Evolutionary conservation across 2,329 filamentous ascomycete genomes (phyloP).

Genomic region (Cryphonectria naterciae): DNA sequence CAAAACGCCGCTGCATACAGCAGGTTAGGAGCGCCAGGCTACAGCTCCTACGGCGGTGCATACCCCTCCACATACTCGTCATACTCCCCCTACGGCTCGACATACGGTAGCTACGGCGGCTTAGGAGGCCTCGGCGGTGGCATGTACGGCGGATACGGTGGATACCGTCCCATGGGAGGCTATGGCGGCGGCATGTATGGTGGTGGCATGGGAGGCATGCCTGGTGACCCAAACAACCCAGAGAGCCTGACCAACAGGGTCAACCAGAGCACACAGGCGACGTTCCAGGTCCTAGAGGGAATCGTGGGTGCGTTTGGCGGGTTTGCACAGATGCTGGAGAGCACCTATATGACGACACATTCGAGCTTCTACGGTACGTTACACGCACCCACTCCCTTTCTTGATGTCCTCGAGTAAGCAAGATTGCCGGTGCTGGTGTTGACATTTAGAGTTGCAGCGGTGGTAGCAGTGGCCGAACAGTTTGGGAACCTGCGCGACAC

Average conservation of each 20-base stretch:
- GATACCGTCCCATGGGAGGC: conserved; percentile 38
- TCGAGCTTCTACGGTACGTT: conserved; percentile 93
- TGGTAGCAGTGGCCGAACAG: conserved; percentile 98
- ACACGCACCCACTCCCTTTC: neutral
- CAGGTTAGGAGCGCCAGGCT: conserved; percentile 42
- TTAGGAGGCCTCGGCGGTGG: conserved; percentile 42
- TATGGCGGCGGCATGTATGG: conserved; percentile 49
- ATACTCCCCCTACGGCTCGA: conserved; percentile 52
- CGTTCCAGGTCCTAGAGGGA: conserved; percentile 97
- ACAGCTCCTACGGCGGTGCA: conserved; percentile 44
- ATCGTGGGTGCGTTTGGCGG: conserved; percentile 96
- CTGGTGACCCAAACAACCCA: conserved; percentile 76
- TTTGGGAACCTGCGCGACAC: conserved; percentile 93
- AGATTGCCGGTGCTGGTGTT: conserved; percentile 17
- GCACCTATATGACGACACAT: conserved; percentile 99
- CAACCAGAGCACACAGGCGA: conserved; percentile 91
- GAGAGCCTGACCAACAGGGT: conserved; percentile 96
- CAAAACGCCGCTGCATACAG: conserved; percentile 87
- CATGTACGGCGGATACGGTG: conserved; percentile 48
- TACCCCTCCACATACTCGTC: conserved; percentile 37
- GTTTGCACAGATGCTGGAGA: conserved; percentile 98
- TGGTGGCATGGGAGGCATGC: conserved; percentile 47
- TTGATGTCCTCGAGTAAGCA: neutral
- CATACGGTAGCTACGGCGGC: conserved; percentile 50
- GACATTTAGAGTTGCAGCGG: conserved; percentile 60